Evolutionary conservation across 2,329 filamentous ascomycete species (phyloP).

Genomic region (Diaporthe australafricana): DNA sequence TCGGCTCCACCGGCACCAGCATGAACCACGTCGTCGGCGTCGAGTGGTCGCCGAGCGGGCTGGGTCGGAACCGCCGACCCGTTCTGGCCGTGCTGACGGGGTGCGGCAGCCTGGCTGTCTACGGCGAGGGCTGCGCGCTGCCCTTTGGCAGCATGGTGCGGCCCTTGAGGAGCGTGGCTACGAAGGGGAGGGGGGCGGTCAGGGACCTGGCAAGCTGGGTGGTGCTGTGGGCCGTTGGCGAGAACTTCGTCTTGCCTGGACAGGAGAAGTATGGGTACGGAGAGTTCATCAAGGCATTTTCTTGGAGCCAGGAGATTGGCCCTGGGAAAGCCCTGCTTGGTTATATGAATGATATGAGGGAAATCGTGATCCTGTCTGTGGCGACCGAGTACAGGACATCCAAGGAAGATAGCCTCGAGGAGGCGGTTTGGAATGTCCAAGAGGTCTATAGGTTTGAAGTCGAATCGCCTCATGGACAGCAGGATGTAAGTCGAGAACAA

Average conservation of each 20-base stretch:
- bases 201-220: conserved; percentile 59
- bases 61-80: conserved; percentile 66
- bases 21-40: conserved; percentile 66
- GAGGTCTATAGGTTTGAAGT: conserved; percentile 63
- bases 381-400: conserved; percentile 50
- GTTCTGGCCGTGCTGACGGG: conserved; percentile 64
- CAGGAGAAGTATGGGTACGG: conserved; percentile 53
- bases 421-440: conserved; percentile 58
- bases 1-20: conserved; percentile 61
- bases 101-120: conserved; percentile 60
- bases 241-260: conserved; percentile 60
- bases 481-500: conserved; percentile 45
- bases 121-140: conserved; percentile 58
- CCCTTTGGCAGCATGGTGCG: conserved; percentile 57
- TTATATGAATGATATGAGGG: conserved; percentile 62
- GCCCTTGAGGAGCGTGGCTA: conserved; percentile 41
- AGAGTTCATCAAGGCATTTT: conserved; percentile 62
- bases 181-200: conserved; percentile 52
- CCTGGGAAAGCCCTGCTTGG: conserved; percentile 59
- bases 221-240: conserved; percentile 67
- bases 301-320: conserved; percentile 61
- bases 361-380: conserved; percentile 64
- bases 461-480: conserved; percentile 55
- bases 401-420: conserved; percentile 38
- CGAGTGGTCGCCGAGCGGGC: conserved; percentile 68